Base-by-base conservation (phyloP, 2,329 filamentous ascomycete genomes). In the Calonectria pseudoturangicola region DNA sequence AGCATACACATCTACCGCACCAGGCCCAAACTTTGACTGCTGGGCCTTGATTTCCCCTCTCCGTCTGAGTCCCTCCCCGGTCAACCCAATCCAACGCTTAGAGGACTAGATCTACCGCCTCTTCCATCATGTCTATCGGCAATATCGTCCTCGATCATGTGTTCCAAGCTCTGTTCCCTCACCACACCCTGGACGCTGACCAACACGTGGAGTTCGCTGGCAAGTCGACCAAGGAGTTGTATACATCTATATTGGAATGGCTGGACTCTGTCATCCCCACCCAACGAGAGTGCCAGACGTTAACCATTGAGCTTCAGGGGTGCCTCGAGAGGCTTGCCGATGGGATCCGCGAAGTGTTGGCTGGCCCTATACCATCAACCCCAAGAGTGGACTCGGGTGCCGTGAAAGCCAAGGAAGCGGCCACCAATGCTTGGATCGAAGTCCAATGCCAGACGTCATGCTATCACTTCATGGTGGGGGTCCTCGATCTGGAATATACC, bases 71-170 rank as follows among this genome's bases (percentile, higher is more conserved):
- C 39, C 54, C 7, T 58, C 8, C 18, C n/a, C 30, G 27, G 12
- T 13, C 54, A 58, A 39, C 12, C 2, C 54, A 15, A 25, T 27
- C 4, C 21, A 15, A 6, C 13, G 10, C 15, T 9, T 21, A 21
- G 30, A 10, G 7, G 3, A 13, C 30, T 36, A 9, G 13, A 41
- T 16, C 7, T 21, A 6, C n/a, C 45, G 4, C 25, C 18, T 15
- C 27, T 36, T 33, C 48, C 48, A 30, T 9, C 27, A 67, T 67
- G 65, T 56, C 64, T 28, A 39, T 45, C n/a, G 21, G 15, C 48
- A 10, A 48, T 16, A 27, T 16, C 65, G 18, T n/a, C 27, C 27
- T 25, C 2, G 65, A 67, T 33, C 1, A 1, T 2, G 25, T 3
- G 2, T 58, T 67, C 18, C 27, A 3, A 27, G 8, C n/a, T 21